These are phyloP conservation scores for Coemansia sp. DNA, from an alignment of 192 early-diverging fungal genomes.

Conservation along the genomic window DNA sequence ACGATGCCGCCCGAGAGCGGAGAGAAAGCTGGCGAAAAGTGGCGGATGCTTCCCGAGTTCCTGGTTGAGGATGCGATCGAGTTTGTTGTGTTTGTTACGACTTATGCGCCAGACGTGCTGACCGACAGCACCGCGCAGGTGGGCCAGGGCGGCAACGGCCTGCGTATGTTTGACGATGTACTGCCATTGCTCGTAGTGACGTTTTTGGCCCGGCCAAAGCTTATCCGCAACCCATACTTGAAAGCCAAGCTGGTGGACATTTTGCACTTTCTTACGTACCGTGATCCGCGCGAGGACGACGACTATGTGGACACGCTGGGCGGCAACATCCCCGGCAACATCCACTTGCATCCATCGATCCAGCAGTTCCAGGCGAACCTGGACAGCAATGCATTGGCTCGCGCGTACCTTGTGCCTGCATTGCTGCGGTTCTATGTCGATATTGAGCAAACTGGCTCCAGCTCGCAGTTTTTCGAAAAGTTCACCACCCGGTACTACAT, in stretches of 20 bases:
- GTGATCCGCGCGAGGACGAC: constrained; percentile 37
- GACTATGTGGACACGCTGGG: constrained; percentile 70
- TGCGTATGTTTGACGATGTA: constrained; percentile 52
- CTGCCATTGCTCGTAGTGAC: constrained; percentile 70
- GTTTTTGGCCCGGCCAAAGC: constrained; percentile 74
- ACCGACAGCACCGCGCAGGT: constrained; percentile 37
- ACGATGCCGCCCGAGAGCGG: constrained; percentile 31
- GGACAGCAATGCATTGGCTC: constrained; percentile 72
- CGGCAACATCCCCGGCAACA: constrained; percentile 66
- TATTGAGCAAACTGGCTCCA: constrained; percentile 90
- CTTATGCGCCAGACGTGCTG: constrained; percentile 38
- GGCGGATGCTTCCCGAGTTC: constrained; percentile 85
- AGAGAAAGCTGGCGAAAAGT: constrained; percentile 22
- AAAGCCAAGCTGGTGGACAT: constrained; percentile 94
- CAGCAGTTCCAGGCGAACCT: constrained; percentile 56
- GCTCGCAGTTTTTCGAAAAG: constrained; percentile 97
- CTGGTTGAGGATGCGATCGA: constrained; percentile 85
- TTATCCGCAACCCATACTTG: constrained; percentile 92
- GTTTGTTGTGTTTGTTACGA: constrained; percentile 34
- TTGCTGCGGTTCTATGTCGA: constrained; percentile 95
- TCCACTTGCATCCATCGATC: constrained; percentile 63
- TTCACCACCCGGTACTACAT: constrained; percentile 98
- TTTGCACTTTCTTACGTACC: constrained; percentile 46
- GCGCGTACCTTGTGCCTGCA: constrained; percentile 73
- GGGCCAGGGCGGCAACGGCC: constrained; percentile 19